phyloP scores from a whole-genome alignment of 2,329 filamentous ascomycete species.

The Chlorencoelia australis region DNA sequence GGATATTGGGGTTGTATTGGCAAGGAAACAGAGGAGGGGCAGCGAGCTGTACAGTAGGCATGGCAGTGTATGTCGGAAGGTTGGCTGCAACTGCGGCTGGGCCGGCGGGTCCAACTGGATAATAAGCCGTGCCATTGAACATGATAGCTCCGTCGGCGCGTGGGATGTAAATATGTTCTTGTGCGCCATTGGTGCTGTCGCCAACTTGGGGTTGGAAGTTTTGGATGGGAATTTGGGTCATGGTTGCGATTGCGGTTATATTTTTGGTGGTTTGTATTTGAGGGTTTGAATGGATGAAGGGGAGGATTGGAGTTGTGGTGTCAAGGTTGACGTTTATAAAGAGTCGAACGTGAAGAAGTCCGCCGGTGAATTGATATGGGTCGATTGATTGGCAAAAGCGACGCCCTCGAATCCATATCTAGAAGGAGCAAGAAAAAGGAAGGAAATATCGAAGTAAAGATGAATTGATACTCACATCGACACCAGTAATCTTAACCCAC shows the following conservation, averaged over 20 bases:
- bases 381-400: not conserved
- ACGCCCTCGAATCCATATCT: too few relatives aligned
- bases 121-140: slow-evolving; percentile 15
- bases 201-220: slow-evolving; percentile 50
- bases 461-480: slow-evolving; percentile 9
- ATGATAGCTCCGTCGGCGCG: slow-evolving; percentile 25
- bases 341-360: not conserved
- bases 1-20: not conserved
- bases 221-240: slow-evolving; percentile 31
- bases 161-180: slow-evolving; percentile 45
- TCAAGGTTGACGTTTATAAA: not conserved
- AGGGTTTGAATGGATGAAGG: not conserved
- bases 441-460: not conserved
- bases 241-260: slow-evolving; percentile 25
- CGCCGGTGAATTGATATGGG: not conserved
- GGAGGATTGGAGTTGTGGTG: not conserved
- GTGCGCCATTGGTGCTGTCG: slow-evolving; percentile 45
- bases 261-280: slow-evolving; percentile 27
- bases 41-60: too few relatives aligned
- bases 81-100: slow-evolving; percentile 1
- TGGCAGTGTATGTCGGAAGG: not conserved
- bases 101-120: slow-evolving; percentile 3
- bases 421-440: not conserved
- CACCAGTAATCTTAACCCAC: slow-evolving; percentile 10
- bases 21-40: too few relatives aligned